These are phyloP conservation scores for Lycium barbarum DNA, from an alignment of 257 asterid genomes.

Conservation along the genomic window DNA sequence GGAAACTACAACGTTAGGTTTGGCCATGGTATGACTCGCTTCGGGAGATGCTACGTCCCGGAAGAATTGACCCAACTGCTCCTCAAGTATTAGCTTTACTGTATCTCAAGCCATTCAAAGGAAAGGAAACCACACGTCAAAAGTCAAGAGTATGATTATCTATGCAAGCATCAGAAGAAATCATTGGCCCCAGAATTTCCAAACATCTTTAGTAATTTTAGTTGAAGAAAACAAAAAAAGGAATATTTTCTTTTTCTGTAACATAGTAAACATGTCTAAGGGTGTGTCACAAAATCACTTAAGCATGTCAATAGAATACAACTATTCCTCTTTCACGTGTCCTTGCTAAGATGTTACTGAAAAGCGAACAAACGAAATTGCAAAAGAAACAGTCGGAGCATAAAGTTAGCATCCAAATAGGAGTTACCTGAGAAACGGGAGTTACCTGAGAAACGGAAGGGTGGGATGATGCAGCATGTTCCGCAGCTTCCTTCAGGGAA, in stretches of 20 bases:
- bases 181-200: neutral
- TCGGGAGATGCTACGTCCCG: no score
- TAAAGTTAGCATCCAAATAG: neutral
- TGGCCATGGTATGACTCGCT: no score
- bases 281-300: neutral
- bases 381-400: neutral
- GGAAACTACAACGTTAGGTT: no score
- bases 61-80: neutral
- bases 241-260: neutral
- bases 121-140: neutral
- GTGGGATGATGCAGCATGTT: conserved; percentile 76
- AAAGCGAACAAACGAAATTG: conserved; percentile 10
- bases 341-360: conserved; percentile 20
- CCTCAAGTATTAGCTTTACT: neutral
- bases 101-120: neutral
- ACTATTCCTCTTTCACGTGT: neutral
- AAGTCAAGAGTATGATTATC: neutral
- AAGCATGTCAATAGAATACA: conserved; percentile 22
- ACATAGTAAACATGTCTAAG: neutral
- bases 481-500: conserved; percentile 76
- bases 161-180: neutral
- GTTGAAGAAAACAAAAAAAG: neutral
- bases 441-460: conserved; percentile 79
- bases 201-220: neutral
- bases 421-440: conserved; percentile 65